phyloP scores from a whole-genome alignment of 2,329 filamentous ascomycete species.

The Aspergillus arachidicola region DNA sequence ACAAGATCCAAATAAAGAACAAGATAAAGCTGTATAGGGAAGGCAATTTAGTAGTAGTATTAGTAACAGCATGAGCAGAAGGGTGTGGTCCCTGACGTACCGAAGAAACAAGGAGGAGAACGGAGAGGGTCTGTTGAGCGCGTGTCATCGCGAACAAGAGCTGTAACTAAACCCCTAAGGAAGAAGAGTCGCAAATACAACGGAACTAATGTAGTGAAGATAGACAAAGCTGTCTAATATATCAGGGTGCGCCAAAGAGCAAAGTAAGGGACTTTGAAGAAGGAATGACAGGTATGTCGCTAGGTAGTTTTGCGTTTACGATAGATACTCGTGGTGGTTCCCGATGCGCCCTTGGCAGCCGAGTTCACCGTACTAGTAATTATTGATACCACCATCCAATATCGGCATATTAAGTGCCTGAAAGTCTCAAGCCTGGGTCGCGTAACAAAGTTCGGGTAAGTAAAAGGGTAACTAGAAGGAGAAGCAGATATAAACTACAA shows the following conservation, averaged over 20 bases:
- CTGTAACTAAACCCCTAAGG: not conserved
- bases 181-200: not conserved
- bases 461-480: not conserved
- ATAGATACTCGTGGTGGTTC: not conserved
- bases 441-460: not conserved
- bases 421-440: not conserved
- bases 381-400: not conserved
- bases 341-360: constrained; percentile 4
- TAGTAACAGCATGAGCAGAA: constrained; percentile 17
- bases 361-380: constrained; percentile 2
- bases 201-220: not conserved
- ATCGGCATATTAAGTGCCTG: not conserved
- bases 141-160: constrained; percentile 73
- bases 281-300: not conserved
- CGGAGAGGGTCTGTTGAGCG: constrained; percentile 87
- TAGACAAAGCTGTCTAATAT: not conserved
- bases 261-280: not conserved
- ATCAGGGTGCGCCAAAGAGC: not conserved
- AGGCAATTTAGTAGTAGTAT: constrained; percentile 1
- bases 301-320: constrained; percentile 1
- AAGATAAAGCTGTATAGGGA: constrained; percentile 72
- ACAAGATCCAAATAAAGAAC: constrained; percentile 81
- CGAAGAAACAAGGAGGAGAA: constrained; percentile 83
- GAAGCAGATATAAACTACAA: not conserved
- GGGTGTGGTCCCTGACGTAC: constrained; percentile 56